These are phyloP conservation scores for Moringa oleifera DNA, from an alignment of 345 rosid species.

Conservation along the genomic window DNA sequence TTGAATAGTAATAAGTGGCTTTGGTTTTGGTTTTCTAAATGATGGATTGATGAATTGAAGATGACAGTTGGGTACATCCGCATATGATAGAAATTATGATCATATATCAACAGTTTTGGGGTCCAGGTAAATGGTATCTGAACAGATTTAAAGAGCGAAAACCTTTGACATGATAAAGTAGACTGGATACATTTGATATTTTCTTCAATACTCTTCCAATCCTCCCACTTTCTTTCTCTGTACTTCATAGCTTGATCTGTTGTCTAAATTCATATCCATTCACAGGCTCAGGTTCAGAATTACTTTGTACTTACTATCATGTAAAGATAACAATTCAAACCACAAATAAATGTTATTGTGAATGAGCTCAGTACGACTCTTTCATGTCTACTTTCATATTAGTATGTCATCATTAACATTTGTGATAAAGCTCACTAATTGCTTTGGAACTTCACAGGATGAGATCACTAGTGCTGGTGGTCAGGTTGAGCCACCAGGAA, in stretches of 20 bases:
- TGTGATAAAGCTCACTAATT: not conserved
- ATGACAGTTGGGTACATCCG: not conserved
- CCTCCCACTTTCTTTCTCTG: too few relatives aligned
- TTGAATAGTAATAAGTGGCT: too few relatives aligned
- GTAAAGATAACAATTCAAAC: too few relatives aligned
- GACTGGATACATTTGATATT: too few relatives aligned
- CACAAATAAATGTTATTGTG: too few relatives aligned
- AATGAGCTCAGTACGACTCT: not conserved
- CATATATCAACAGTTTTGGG: too few relatives aligned
- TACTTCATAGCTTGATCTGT: too few relatives aligned
- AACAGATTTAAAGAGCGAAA: not conserved
- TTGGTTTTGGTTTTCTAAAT: not conserved
- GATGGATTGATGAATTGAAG: not conserved
- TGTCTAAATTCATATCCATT: too few relatives aligned
- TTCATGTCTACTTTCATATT: not conserved
- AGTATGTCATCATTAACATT: conserved; percentile 1
- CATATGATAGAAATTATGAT: not conserved
- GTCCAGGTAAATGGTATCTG: not conserved
- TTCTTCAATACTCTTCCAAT: too few relatives aligned
- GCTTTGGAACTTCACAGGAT: conserved; percentile 47
- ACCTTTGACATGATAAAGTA: not conserved
- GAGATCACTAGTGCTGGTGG: conserved; percentile 64
- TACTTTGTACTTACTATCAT: too few relatives aligned
- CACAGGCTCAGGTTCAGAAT: too few relatives aligned
- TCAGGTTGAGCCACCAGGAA: conserved; percentile 94